A percentile compares a stretch with the other conserved stretches of the same genome.
Conservation (phyloP, 371 early-diverging fungal species). For the Thermomucor indicae-seudaticae region DNA sequence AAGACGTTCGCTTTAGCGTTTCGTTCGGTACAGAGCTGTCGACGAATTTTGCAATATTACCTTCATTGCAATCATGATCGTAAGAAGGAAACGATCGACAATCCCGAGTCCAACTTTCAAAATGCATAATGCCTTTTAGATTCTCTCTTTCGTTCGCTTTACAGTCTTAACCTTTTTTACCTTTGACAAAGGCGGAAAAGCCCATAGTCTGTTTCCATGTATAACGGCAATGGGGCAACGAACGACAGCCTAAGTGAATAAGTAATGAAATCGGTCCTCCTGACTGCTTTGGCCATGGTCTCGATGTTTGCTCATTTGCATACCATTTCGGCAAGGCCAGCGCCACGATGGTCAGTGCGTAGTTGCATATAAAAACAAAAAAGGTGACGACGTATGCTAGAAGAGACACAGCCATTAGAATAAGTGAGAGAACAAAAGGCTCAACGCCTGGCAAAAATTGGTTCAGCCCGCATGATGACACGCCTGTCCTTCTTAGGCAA, state of each 20-base stretch:
- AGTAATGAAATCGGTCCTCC: background rate
- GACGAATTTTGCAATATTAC: constrained; percentile 11
- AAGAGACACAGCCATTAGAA: constrained; percentile 44
- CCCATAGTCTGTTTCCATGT: constrained; percentile 46
- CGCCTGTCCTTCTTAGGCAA: too few species aligned
- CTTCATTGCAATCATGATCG: constrained; percentile 43
- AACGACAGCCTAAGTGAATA: constrained; percentile 29
- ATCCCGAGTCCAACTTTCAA: constrained; percentile 27
- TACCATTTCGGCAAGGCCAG: constrained; percentile 45
- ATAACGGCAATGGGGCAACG: constrained; percentile 41
- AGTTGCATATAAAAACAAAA: constrained; percentile 37
- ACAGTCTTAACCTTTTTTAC: constrained; percentile 8
- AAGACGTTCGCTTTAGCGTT: background rate
- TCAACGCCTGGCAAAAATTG: too few species aligned
- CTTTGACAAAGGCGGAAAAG: constrained; percentile 39
- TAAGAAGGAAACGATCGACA: constrained; percentile 43
- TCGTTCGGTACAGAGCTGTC: background rate
- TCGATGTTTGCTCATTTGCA: too few species aligned
- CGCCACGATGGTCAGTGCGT: constrained; percentile 28
- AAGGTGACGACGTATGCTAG: constrained; percentile 41
- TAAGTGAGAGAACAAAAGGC: too few species aligned
- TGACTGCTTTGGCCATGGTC: background rate
- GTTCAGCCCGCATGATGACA: too few species aligned
- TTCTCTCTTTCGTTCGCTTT: background rate
- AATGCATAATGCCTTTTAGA: background rate